Percentiles rank a stretch among this genome's conserved stretches.
These are phyloP conservation scores for Chloropicon primus DNA, from an alignment of 139 green algal species.

Conservation along the genomic window DNA sequence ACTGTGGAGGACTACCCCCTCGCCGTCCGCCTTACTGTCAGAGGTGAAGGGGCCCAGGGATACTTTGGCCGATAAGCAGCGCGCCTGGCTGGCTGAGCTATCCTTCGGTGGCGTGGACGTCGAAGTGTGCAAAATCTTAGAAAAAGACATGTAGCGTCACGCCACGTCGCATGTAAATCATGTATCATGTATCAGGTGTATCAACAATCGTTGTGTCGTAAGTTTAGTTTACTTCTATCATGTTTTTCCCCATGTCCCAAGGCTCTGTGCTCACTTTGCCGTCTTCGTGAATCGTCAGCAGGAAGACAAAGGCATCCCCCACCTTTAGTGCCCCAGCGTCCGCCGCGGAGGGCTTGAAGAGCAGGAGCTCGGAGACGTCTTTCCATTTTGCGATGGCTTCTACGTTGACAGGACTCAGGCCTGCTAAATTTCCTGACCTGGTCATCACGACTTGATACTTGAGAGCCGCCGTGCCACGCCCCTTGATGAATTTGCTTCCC, in stretches of 20 bases:
- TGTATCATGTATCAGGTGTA: too few relatives aligned
- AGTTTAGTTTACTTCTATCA: too few relatives aligned
- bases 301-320: neutral
- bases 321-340: neutral
- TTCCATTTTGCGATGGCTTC: neutral
- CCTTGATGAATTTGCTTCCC: neutral
- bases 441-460: neutral
- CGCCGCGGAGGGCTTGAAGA: too few relatives aligned
- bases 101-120: constrained; percentile 24
- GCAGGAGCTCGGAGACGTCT: neutral
- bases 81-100: constrained; percentile 55
- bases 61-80: constrained; percentile 60
- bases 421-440: neutral
- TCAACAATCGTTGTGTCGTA: too few relatives aligned
- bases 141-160: too few relatives aligned
- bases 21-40: constrained; percentile 23
- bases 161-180: too few relatives aligned
- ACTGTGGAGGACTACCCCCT: constrained; percentile 43
- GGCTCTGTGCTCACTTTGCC: neutral
- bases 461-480: neutral
- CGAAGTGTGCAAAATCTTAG: neutral
- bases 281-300: neutral
- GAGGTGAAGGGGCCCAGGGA: constrained; percentile 65
- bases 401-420: neutral
- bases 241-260: too few relatives aligned